These are phyloP conservation scores for Phytophthora cryptogea DNA, from an alignment of 352 stramenopile genomes.

Conservation along the genomic window DNA sequence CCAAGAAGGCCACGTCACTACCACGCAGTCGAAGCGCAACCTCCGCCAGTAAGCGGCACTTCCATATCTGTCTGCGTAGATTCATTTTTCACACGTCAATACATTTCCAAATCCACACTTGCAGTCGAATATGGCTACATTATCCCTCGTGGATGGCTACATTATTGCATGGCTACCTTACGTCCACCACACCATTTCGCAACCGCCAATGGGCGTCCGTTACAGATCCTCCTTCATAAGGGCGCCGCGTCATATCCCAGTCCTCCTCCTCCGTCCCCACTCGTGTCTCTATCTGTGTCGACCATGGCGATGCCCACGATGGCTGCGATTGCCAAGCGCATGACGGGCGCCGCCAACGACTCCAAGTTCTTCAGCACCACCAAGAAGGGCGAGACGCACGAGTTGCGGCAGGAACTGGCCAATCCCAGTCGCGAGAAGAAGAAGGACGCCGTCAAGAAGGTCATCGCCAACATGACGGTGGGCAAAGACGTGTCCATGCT, in stretches of 20 bases:
- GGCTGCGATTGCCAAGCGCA: constrained; percentile 87
- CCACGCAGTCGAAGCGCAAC: too few species aligned
- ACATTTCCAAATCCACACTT: too few species aligned
- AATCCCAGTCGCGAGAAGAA: constrained; percentile 97
- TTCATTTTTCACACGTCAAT: too few species aligned
- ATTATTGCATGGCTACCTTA: constrained; percentile 7
- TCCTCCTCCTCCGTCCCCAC: too few species aligned
- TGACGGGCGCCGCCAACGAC: constrained; percentile 93
- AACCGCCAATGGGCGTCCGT: constrained; percentile 28
- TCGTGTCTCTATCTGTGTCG: background rate
- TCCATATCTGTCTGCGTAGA: too few species aligned
- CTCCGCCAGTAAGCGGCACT: too few species aligned
- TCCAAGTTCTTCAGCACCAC: constrained; percentile 99
- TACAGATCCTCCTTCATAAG: constrained; percentile 18
- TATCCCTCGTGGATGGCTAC: too few species aligned
- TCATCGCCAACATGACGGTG: constrained; percentile 99
- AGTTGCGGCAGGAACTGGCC: constrained; percentile 97
- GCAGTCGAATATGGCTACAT: too few species aligned
- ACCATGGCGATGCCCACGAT: constrained; percentile 87
- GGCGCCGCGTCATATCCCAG: constrained; percentile 15
- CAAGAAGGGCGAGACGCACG: constrained; percentile 98
- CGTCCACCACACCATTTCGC: constrained; percentile 4
- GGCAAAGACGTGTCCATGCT: constrained; percentile 99
- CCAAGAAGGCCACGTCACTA: too few species aligned
- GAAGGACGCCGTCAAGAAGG: constrained; percentile 99